Evolutionary conservation across 2,329 filamentous ascomycete species (phyloP), one percentile per base, ranked within the genome.

Genomic region (Calonectria crousiana): DNA sequence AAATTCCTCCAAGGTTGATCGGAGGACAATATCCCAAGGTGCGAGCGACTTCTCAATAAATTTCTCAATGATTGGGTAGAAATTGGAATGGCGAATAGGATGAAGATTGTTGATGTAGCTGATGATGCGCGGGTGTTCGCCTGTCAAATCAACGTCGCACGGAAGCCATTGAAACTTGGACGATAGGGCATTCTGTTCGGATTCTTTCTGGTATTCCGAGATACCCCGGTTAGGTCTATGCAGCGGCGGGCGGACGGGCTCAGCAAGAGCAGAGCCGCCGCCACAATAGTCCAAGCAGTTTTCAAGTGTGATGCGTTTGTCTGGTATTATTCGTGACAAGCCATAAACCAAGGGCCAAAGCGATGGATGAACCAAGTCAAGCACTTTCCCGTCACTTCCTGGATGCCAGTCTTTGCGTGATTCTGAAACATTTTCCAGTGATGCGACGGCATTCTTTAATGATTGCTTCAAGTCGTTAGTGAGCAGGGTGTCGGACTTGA

Each of bases 291-390:
- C 76, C 3, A 88, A 78, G 34, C 83, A 83, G 34, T 83, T 75
- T 4, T 78, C 71, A 3, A 91, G 77, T 3, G 86, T 84, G 26
- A 85, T 78, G 1, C 68, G 65, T 38, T 71, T 75, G 36, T 83
- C 70, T 2, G 76, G 65, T 0, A 84, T 53, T 13, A 84, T 77
- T 4, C 84, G 84, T 1, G 87, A 87, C 14, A 82, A 81, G 0
- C 89, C 90, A 76, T 90, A 92, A 1, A 90, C 80, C 0, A 94
- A 81, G 0, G 92, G 91, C 75, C 88, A 94, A 8, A 93, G 84
- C 0, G 91, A 93, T 1, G 92, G 92, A 75, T 94, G 88, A 6
- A 94, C 87, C 2, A 94, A 83, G 79, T 94, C 89, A 0, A 92
- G 87, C 1, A 94, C 91, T 74, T 87, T 88, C 0, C 84, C 82